These are phyloP conservation scores for Polychytrium aggregatum DNA, from an alignment of 192 early-diverging fungal species.

Conservation along the genomic window DNA sequence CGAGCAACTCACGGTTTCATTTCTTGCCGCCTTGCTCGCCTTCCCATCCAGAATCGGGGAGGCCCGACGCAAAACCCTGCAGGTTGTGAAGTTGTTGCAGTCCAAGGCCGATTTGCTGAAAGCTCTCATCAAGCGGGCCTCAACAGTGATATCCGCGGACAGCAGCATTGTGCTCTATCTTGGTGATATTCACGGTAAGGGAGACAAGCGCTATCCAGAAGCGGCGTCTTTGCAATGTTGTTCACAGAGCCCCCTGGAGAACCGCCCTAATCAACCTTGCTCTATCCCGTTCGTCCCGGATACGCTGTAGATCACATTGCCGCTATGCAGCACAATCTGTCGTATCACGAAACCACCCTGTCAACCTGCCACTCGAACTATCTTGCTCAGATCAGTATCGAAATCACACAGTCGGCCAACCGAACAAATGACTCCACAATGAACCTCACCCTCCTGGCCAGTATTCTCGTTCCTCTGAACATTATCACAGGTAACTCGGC, in stretches of 20 bases:
- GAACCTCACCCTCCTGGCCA: conserved; percentile 77
- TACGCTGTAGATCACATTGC: conserved; percentile 64
- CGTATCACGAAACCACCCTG: conserved; percentile 66
- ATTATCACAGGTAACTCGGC: conserved; percentile 59
- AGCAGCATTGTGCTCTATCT: conserved; percentile 42
- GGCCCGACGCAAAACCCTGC: conserved; percentile 61
- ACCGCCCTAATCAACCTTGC: no score
- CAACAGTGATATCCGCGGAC: conserved; percentile 21
- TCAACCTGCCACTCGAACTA: conserved; percentile 68
- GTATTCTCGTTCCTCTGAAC: conserved; percentile 82
- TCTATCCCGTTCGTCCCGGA: no score
- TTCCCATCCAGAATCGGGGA: no score
- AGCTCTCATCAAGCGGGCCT: conserved; percentile 51
- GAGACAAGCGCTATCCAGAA: no score
- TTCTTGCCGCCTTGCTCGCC: no score
- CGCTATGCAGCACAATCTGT: conserved; percentile 53
- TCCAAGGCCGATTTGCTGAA: conserved; percentile 63
- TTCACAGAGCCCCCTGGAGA: no score
- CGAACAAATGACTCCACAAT: conserved; percentile 79
- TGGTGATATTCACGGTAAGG: conserved; percentile 44
- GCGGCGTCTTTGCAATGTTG: no score
- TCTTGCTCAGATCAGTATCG: conserved; percentile 69
- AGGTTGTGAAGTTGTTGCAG: conserved; percentile 48
- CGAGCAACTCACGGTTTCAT: no score
- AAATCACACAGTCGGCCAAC: conserved; percentile 55